phyloP scores from a whole-genome alignment of 1,284 basidiomycete genomes.

The Ganoderma lucidum region DNA sequence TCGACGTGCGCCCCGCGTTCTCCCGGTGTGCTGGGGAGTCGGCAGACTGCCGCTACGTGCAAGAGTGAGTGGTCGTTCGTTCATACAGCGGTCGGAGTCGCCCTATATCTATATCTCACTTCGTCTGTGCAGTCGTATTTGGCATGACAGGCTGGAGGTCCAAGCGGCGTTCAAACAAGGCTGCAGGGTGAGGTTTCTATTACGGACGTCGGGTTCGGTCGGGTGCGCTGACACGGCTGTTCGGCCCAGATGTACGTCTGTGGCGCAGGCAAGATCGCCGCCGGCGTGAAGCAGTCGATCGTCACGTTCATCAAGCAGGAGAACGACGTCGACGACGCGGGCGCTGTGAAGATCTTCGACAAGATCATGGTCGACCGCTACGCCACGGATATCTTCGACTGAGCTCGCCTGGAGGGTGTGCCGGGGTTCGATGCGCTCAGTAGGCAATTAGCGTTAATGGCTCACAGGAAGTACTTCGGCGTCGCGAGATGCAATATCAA shows the following conservation, averaged over 20 bases:
- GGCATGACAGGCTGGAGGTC: conserved; percentile 50
- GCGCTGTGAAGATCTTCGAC: conserved; percentile 37
- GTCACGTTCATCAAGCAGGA: conserved; percentile 44
- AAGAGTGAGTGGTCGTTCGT: conserved; percentile 46
- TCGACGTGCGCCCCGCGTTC: conserved; percentile 58
- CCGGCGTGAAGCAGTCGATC: conserved; percentile 45
- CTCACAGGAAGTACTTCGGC: no score
- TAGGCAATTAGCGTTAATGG: no score
- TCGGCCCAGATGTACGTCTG: conserved; percentile 54
- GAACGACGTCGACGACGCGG: conserved; percentile 33
- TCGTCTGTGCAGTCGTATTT: conserved; percentile 47
- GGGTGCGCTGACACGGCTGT: background rate
- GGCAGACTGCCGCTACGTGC: conserved; percentile 54
- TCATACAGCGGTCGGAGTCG: conserved; percentile 10
- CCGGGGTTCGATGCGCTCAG: background rate
- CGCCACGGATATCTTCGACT: conserved; percentile 53
- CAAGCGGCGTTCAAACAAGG: conserved; percentile 42
- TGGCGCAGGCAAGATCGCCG: conserved; percentile 48
- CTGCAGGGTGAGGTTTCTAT: conserved; percentile 53
- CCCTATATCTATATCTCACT: background rate
- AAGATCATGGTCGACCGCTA: conserved; percentile 45
- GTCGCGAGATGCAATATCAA: no score
- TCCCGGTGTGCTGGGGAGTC: conserved; percentile 47
- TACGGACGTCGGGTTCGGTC: background rate
- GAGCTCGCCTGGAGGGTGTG: background rate